A percentile compares a stretch with the other conserved stretches of the same genome.
phyloP scores from a whole-genome alignment of 768 basidiomycete genomes.

The Rhizopogon roseolus region DNA sequence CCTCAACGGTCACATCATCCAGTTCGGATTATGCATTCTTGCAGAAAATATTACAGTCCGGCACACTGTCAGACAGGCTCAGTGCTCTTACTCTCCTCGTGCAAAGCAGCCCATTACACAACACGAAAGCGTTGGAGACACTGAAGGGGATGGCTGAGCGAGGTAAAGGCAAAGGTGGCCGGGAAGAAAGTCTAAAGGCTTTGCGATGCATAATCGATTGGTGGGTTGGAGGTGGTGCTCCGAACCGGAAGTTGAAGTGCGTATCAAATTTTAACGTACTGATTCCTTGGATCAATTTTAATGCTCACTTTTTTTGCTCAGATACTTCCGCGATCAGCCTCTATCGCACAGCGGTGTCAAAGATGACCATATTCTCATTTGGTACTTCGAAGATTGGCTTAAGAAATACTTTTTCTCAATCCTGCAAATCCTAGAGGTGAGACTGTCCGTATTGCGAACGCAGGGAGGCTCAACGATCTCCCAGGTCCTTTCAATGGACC shows the following conservation, averaged over 20 bases:
- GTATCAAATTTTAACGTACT: slow-evolving; percentile 16
- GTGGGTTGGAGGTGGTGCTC: slow-evolving; percentile 95
- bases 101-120: slow-evolving; percentile 84
- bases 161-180: slow-evolving; percentile 78
- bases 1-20: slow-evolving; percentile 35
- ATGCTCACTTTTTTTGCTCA: slow-evolving; percentile 21
- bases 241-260: slow-evolving; percentile 80
- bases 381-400: slow-evolving; percentile 96
- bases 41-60: slow-evolving; percentile 77
- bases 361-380: slow-evolving; percentile 70
- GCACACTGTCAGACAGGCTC: slow-evolving; percentile 88
- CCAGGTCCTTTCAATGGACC: slow-evolving; percentile 78
- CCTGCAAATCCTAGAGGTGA: slow-evolving; percentile 85
- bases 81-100: slow-evolving; percentile 88
- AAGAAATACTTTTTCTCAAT: slow-evolving; percentile 96
- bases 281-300: background rate
- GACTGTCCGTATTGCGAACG: slow-evolving; percentile 7
- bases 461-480: slow-evolving; percentile 1
- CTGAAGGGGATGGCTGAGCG: slow-evolving; percentile 73
- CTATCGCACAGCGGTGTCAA: slow-evolving; percentile 57
- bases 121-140: slow-evolving; percentile 72
- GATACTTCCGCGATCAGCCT: slow-evolving; percentile 90
- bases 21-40: slow-evolving; percentile 80
- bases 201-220: slow-evolving; percentile 91
- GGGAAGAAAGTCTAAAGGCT: slow-evolving; percentile 92